Base-by-base conservation (phyloP, 331 rosid species). In the Phaseolus coccineus region DNA sequence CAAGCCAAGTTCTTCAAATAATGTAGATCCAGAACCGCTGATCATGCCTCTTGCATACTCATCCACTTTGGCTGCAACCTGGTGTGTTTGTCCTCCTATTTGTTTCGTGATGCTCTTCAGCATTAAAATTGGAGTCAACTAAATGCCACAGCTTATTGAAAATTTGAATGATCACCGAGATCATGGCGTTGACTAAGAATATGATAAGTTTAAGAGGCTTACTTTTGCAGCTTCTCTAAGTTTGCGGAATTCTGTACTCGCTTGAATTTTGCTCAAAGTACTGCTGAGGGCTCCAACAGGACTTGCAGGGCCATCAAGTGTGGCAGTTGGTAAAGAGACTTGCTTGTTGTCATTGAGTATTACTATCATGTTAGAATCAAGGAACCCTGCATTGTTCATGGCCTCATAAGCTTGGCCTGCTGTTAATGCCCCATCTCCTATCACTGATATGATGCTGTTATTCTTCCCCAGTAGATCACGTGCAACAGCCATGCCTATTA, bases 391-490 rank as follows among this genome's bases (percentile, higher is more conserved):
- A 33, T 92, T 94, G 82, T 90, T 94, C 97, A 94, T 80, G 61
- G 98, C 98, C 80, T 94, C 98, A n/a, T 92, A 94, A 30, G 96
- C 98, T 88, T 92, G 94, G 59, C 98, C 98, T 6, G 96, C 98
- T 13, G 97, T 90, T 92, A 92, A 90, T 57, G 96, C 96, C 28
- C 98, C 97, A 81, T 94, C 96, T 74, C 97, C 96, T 25, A 94
- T 94, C 83, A 94, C 98, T 3, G 97, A 88, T 57, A 94, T 87
- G 24, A 94, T 85, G 53, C 70, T 84, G 84, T 92, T 92, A 55
- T 82, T 78, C 80, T 90, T 94, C 79, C 93, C 96, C 40, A 88
- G 77, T 4, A 94, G 86, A 86, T 92, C 98, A 75, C 98, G 86
- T 28, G 77, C 98, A 81, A 90, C 96, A 6, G 98, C 98, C 98